Evolutionary conservation across 2,329 filamentous ascomycete genomes (phyloP).

Genomic region (Tolypocladium guangdongense): DNA sequence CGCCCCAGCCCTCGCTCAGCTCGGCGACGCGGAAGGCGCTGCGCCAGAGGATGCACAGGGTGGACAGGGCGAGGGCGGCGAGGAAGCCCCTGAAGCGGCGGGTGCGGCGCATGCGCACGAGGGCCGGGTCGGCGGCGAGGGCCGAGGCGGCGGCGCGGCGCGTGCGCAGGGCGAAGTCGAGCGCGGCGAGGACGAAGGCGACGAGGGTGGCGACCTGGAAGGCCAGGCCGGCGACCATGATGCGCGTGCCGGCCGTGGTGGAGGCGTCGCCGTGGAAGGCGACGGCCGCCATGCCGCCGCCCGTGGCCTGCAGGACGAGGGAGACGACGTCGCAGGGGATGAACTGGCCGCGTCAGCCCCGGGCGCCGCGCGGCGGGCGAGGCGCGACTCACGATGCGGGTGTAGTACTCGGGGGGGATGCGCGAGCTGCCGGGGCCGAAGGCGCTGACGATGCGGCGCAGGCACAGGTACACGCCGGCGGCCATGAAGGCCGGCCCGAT

Average conservation of each 20-base stretch:
- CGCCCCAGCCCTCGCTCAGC: conserved; percentile 51
- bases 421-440: conserved; percentile 38
- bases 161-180: conserved; percentile 39
- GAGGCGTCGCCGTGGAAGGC: conserved; percentile 25
- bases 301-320: conserved; percentile 47
- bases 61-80: conserved; percentile 41
- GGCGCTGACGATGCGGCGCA: conserved; percentile 36
- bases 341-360: conserved; percentile 28
- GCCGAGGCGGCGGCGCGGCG: conserved; percentile 8
- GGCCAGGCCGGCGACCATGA: conserved; percentile 54
- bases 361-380: too few species aligned
- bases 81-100: conserved; percentile 42
- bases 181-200: conserved; percentile 38
- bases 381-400: conserved; percentile 34
- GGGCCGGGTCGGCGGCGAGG: conserved; percentile 13
- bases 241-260: conserved; percentile 36
- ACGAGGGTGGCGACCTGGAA: conserved; percentile 49
- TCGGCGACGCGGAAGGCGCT: conserved; percentile 57
- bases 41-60: conserved; percentile 52
- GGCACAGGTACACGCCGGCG: conserved; percentile 52
- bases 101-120: conserved; percentile 26
- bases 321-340: conserved; percentile 52
- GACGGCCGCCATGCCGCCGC: conserved; percentile 42
- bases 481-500: conserved; percentile 55
- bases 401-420: conserved; percentile 35